Evolutionary conservation across 1,139 yeast species (phyloP).

Genomic region (Kodamaea ohmeri): DNA sequence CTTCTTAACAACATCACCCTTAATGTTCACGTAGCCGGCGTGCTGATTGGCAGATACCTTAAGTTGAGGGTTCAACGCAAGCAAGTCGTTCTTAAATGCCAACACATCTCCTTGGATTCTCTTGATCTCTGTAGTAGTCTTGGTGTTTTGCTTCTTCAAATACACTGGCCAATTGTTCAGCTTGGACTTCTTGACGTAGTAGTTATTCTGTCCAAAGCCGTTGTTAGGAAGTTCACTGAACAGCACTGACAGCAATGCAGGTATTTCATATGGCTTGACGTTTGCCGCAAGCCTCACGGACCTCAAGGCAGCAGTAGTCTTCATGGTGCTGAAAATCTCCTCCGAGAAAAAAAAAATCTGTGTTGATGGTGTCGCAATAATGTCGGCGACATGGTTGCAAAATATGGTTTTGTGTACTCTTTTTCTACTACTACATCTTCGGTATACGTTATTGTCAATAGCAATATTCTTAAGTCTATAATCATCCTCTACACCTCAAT

Average conservation of each 20-base stretch:
- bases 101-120: conserved; percentile 60
- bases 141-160: conserved; percentile 53
- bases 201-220: conserved; percentile 44
- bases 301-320: conserved; percentile 25
- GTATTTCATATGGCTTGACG: conserved; percentile 26
- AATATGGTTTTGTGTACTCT: no score
- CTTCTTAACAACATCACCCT: conserved; percentile 53
- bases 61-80: conserved; percentile 43
- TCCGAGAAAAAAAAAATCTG: conserved; percentile 4
- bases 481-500: conserved; percentile 8
- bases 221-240: conserved; percentile 35
- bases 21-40: conserved; percentile 47
- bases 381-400: neutral
- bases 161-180: conserved; percentile 72
- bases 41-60: conserved; percentile 42
- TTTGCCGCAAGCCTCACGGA: conserved; percentile 26
- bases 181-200: conserved; percentile 52
- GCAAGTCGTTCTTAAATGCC: conserved; percentile 58
- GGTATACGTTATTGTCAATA: no score
- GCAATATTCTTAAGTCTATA: no score
- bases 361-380: conserved; percentile 4
- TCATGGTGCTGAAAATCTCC: conserved; percentile 23
- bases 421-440: no score
- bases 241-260: conserved; percentile 27
- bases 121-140: conserved; percentile 59